Conservation (phyloP, 306 rosid species). For the Cercis canadensis region DNA sequence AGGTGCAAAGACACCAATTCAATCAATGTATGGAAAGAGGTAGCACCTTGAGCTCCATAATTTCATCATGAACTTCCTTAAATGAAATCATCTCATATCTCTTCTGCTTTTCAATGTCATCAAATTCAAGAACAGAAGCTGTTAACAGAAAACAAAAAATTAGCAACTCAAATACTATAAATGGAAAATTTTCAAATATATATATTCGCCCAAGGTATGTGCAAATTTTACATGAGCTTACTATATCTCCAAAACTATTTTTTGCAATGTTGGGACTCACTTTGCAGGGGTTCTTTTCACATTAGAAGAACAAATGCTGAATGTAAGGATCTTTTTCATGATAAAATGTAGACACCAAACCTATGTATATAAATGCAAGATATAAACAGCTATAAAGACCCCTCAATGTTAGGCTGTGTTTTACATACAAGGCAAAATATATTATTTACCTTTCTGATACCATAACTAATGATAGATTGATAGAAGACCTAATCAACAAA, state of each 20-base stretch:
- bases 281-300: slow-evolving; percentile 13
- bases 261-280: slow-evolving; percentile 8
- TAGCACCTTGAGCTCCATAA: slow-evolving; percentile 73
- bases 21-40: slow-evolving; percentile 14
- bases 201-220: slow-evolving; percentile 3
- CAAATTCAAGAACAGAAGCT: slow-evolving; percentile 83
- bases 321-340: not conserved
- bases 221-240: not conserved
- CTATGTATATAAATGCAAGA: slow-evolving; percentile 10
- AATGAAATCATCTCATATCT: slow-evolving; percentile 67
- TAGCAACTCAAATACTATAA: slow-evolving; percentile 32
- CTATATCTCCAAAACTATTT: not conserved
- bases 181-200: slow-evolving; percentile 29
- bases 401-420: not conserved
- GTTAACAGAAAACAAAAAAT: slow-evolving; percentile 30
- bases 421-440: not conserved
- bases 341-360: not conserved
- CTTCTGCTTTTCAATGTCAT: slow-evolving; percentile 64
- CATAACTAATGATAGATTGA: not conserved
- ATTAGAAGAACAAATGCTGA: slow-evolving; percentile 17
- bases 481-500: not conserved
- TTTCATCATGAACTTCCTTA: slow-evolving; percentile 61
- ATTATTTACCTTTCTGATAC: slow-evolving; percentile 7
- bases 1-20: not conserved
- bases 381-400: slow-evolving; percentile 8